A percentile compares a stretch with the other conserved stretches of the same genome.
Conservation (phyloP, 2,329 filamentous ascomycete genomes). For the Neocatenulostroma microsporum region DNA sequence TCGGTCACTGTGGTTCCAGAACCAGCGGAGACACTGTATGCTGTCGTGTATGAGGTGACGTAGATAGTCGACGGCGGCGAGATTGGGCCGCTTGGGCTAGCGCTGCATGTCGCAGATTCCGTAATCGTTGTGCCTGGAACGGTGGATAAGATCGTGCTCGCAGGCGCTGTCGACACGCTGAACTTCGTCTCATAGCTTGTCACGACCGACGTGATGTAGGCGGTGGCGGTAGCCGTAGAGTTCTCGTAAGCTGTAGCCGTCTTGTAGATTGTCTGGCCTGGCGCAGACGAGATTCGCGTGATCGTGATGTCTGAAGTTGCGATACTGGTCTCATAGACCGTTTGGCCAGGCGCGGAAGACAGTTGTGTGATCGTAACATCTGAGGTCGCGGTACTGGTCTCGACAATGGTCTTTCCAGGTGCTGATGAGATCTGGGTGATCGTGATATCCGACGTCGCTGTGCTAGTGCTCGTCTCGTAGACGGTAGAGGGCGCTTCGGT, state of each 20-base stretch:
- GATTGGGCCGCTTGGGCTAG: not conserved
- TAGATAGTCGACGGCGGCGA: not conserved
- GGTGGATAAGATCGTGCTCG: too few species aligned
- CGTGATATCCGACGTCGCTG: not conserved
- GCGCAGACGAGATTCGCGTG: not conserved
- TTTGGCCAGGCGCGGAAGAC: conserved; percentile 1
- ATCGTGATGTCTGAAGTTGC: not conserved
- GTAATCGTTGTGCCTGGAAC: too few species aligned
- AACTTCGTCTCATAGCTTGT: too few species aligned
- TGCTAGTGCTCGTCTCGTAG: conserved; percentile 1
- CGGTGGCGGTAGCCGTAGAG: not conserved
- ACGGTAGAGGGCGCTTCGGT: not conserved
- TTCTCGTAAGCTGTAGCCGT: not conserved
- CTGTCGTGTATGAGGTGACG: not conserved
- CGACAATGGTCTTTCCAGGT: not conserved
- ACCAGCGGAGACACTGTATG: conserved; percentile 2
- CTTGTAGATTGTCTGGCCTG: conserved; percentile 1
- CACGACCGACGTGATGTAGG: not conserved
- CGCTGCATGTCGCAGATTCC: not conserved
- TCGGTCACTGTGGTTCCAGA: not conserved
- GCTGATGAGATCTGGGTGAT: not conserved
- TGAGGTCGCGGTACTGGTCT: not conserved
- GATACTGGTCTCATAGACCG: not conserved
- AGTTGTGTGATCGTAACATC: not conserved
- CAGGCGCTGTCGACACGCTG: too few species aligned